These are phyloP conservation scores for Scedosporium apiospermum DNA, from an alignment of 2,329 filamentous ascomycete genomes.

Conservation along the genomic window DNA sequence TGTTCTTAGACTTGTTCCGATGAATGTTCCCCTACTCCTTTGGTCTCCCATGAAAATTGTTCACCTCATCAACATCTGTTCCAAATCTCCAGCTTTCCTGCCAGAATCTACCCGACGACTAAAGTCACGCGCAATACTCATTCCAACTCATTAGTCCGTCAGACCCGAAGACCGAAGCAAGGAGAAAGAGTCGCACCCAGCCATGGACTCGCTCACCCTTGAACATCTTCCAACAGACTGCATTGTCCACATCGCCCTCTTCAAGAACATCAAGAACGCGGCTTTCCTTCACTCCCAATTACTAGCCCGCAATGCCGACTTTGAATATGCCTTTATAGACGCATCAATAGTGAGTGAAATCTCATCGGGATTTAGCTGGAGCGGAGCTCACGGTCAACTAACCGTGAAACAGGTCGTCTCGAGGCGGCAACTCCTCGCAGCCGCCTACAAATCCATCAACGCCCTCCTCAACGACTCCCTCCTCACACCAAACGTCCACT, in stretches of 20 bases:
- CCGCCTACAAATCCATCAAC: constrained; percentile 68
- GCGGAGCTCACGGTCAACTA: neutral
- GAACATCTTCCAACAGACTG: constrained; percentile 65
- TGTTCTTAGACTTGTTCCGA: neutral
- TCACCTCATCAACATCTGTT: neutral
- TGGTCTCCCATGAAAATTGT: neutral
- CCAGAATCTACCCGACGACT: neutral
- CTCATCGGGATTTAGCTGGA: neutral
- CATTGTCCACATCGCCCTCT: constrained; percentile 65
- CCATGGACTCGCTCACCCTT: constrained; percentile 57
- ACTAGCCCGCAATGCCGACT: constrained; percentile 71
- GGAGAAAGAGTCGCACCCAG: neutral
- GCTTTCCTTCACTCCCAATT: constrained; percentile 73
- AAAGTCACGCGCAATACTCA: neutral
- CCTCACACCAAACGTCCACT: constrained; percentile 79
- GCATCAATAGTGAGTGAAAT: constrained; percentile 56
- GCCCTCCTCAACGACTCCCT: constrained; percentile 50
- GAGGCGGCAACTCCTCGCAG: constrained; percentile 61
- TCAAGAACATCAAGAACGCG: constrained; percentile 68
- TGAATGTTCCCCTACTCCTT: neutral
- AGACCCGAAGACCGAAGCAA: neutral
- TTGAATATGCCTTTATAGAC: constrained; percentile 92
- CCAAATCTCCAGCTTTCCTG: no score
- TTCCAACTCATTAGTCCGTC: no score
- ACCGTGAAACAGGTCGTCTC: constrained; percentile 52